Evolutionary conservation across 1,139 yeast genomes (phyloP).

Genomic region (Hyphopichia khmerensis): DNA sequence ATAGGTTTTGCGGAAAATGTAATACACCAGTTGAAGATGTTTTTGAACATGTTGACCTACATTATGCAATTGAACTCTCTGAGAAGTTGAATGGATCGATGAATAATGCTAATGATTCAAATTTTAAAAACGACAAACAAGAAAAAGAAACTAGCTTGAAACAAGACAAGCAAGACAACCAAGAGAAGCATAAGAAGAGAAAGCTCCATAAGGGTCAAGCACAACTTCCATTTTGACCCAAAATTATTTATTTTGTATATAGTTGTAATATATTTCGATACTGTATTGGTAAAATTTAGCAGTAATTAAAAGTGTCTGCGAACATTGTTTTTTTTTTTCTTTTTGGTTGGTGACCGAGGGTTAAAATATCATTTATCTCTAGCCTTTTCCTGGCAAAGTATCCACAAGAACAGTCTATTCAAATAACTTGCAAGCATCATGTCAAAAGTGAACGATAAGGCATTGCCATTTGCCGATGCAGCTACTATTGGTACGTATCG

Average conservation of each 20-base stretch:
- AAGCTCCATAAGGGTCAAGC: conserved; percentile 3
- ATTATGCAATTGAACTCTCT: conserved; percentile 39
- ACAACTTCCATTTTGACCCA: conserved; percentile 2
- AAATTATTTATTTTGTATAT: background rate
- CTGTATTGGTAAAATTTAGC: too few species aligned
- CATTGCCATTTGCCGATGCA: conserved; percentile 48
- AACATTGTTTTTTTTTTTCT: background rate
- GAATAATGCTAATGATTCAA: background rate
- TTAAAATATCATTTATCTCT: background rate
- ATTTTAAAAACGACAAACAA: background rate
- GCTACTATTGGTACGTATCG: conserved; percentile 45
- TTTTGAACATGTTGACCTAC: conserved; percentile 42
- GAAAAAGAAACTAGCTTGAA: background rate
- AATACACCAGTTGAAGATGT: conserved; percentile 25
- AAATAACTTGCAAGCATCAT: conserved; percentile 8
- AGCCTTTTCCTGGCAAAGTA: background rate
- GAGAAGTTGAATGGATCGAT: conserved; percentile 18
- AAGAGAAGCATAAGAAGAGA: background rate
- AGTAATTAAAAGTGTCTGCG: background rate
- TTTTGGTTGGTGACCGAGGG: background rate
- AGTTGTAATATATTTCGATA: conserved; percentile 1
- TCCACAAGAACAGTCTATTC: too few species aligned
- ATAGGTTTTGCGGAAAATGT: conserved; percentile 27
- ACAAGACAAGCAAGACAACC: background rate
- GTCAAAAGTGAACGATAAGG: conserved; percentile 26